Evolutionary conservation across 2,329 filamentous ascomycete genomes (phyloP), one percentile per base, ranked within the genome.

Genomic region (Escovopsis sp.): DNA sequence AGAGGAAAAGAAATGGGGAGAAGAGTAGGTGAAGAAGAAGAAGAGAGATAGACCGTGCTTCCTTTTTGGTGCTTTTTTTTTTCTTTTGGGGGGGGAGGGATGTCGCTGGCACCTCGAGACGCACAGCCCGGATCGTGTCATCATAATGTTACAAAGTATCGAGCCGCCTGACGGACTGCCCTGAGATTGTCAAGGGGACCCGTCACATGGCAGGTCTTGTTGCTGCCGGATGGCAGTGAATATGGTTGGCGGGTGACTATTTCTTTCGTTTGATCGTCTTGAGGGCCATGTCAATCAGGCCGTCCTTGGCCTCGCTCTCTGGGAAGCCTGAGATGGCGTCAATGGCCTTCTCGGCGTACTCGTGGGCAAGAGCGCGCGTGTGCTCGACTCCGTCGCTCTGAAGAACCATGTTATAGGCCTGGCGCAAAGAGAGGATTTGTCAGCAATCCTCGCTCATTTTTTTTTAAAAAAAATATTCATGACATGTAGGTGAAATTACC

Each of bases 241-340:
- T 2, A 15, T 15, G 15, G 15, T 15, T 15, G 15, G 23, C 4
- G n/a, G 30, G 15, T 15, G n/a, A 44, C 55, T 70, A 96, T 64
- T 94, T 95, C 60, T 86, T 74, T 55, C 89, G 75, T 64, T 86
- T 81, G 68, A 94, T 77, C 12, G 88, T 87, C 68, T 94, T 95
- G 53, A 81, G 75, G 51, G 87, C 93, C 85, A 96, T 95, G 56
- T 95, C 86, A 38, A 94, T 69, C 35, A 98, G 69, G 0, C 89
- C 89, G 28, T 82, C 75, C 67, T 94, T 96, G 45, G 91, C 91
- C 50, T 96, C 89, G 59, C 87, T 89, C n/a, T 88, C 81, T 6
- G 91, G 91, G 62, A 98, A 94, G 38, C 68, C 66, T 49, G 74
- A 72, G 54, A 98, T 84, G n/a, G 88, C 85, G 5, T 77, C 73